These are phyloP conservation scores for Chrysanthemum seticuspe DNA, from an alignment of 129 eudicot species.

Conservation along the genomic window DNA sequence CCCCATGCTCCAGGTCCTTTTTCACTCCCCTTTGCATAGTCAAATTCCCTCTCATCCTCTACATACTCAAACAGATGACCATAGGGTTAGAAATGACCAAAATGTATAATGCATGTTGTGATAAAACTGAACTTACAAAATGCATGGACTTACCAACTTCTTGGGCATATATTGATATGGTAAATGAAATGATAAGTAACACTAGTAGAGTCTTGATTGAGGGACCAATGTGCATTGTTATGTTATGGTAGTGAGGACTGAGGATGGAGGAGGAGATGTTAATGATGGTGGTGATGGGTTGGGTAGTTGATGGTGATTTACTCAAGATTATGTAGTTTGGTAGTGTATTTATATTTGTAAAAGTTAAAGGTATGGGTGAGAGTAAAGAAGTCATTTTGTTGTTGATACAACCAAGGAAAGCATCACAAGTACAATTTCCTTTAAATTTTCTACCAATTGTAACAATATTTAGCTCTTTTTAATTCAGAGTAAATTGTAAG, in stretches of 20 bases:
- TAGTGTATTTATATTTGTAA: conserved; percentile 8
- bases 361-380: conserved; percentile 10
- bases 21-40: conserved; percentile 27
- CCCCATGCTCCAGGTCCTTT: conserved; percentile 66
- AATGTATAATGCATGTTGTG: too few species aligned
- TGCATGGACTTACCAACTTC: conserved; percentile 60
- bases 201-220: conserved; percentile 12
- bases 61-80: conserved; percentile 7
- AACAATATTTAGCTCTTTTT: too few species aligned
- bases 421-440: conserved; percentile 15
- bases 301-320: not conserved
- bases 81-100: not conserved
- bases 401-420: conserved; percentile 44
- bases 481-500: too few species aligned
- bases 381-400: conserved; percentile 9
- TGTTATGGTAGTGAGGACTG: not conserved
- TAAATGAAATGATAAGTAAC: conserved; percentile 17
- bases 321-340: conserved; percentile 6
- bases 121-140: not conserved
- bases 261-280: not conserved
- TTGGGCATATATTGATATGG: conserved; percentile 43
- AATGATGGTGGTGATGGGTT: not conserved
- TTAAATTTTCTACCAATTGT: not conserved
- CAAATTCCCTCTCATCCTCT: conserved; percentile 64
- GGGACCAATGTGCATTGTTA: conserved; percentile 24